These are phyloP conservation scores for Colletotrichum sp. DNA, from an alignment of 2,329 filamentous ascomycete genomes.

Conservation along the genomic window DNA sequence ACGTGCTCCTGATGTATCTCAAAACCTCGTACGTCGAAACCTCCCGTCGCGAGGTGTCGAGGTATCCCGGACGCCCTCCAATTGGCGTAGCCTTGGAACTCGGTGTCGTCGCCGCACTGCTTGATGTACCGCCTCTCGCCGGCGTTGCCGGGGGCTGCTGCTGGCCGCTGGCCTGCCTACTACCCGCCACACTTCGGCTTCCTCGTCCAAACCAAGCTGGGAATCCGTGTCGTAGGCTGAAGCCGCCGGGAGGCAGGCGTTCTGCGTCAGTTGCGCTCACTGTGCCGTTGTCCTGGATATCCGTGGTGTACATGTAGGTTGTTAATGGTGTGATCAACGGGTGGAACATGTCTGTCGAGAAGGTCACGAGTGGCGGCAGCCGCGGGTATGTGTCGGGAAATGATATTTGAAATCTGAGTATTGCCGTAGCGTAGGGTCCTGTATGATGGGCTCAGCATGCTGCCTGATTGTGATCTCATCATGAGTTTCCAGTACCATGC, in stretches of 20 bases:
- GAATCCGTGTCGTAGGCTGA: constrained; percentile 90
- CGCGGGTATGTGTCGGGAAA: constrained; percentile 83
- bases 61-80: constrained; percentile 38
- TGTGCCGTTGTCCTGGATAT: constrained; percentile 75
- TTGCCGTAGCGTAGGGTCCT: constrained; percentile 89
- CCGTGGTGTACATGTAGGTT: constrained; percentile 91
- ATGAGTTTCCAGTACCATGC: constrained; percentile 63
- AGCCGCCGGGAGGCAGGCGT: constrained; percentile 83
- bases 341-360: constrained; percentile 93
- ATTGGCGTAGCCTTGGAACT: constrained; percentile 30
- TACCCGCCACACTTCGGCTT: constrained; percentile 40
- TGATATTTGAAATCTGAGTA: constrained; percentile 88
- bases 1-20: constrained; percentile 81
- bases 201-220: constrained; percentile 83
- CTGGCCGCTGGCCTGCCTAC: constrained; percentile 47
- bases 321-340: constrained; percentile 90
- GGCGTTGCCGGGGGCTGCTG: constrained; percentile 31
- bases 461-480: neutral
- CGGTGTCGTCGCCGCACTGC: constrained; percentile 32
- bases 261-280: constrained; percentile 86
- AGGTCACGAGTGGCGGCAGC: constrained; percentile 83
- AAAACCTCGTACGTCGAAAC: constrained; percentile 72
- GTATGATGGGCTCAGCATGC: neutral
- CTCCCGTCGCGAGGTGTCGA: constrained; percentile 44
- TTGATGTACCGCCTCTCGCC: constrained; percentile 22